These are phyloP conservation scores for Collybiopsis confluens DNA, from an alignment of 768 basidiomycete genomes.

Conservation along the genomic window DNA sequence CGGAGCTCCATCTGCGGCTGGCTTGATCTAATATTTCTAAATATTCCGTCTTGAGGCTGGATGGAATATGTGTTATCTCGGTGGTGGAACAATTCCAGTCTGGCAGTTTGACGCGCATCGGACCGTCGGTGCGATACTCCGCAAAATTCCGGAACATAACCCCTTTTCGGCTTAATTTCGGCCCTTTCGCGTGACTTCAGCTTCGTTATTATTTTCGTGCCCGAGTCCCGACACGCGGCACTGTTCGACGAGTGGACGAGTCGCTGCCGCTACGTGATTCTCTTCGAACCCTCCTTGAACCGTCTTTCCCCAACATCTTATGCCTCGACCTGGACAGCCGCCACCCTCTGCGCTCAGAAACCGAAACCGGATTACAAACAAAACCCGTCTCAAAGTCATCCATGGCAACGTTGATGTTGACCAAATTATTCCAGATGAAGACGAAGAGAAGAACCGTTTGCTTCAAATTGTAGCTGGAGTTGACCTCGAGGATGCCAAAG, in stretches of 20 bases:
- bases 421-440: constrained; percentile 76
- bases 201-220: neutral
- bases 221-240: constrained; percentile 2
- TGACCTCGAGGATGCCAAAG: constrained; percentile 91
- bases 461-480: constrained; percentile 78
- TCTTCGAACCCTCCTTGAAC: neutral
- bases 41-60: too few species aligned
- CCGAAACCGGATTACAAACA: constrained; percentile 89
- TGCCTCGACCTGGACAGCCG: constrained; percentile 7
- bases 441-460: constrained; percentile 81
- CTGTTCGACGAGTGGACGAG: neutral
- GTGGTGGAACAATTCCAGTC: too few species aligned
- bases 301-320: neutral
- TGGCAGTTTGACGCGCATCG: too few species aligned
- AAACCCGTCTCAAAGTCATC: constrained; percentile 82
- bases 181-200: neutral
- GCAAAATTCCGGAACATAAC: too few species aligned
- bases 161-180: neutral
- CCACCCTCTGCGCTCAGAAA: constrained; percentile 65
- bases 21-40: too few species aligned
- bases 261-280: neutral
- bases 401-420: constrained; percentile 81
- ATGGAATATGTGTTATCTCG: too few species aligned
- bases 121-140: too few species aligned
- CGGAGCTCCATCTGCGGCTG: too few species aligned